Evolutionary conservation across 257 asterid genomes (phyloP), one percentile per base, ranked within the genome.

Genomic region (Paraleonurus japonicus): DNA sequence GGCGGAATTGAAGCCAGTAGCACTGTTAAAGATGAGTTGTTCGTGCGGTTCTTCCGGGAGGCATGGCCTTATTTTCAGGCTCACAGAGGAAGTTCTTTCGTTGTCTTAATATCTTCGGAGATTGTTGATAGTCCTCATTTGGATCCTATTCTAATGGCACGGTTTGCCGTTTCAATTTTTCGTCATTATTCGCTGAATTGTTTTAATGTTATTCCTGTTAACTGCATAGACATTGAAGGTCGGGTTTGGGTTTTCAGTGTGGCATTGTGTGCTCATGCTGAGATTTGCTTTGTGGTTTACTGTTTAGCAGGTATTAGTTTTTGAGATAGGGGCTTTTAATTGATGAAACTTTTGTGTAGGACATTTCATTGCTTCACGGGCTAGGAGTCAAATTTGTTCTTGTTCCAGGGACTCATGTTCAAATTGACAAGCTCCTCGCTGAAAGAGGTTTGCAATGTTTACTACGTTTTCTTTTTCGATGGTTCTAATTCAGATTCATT

Each of bases 301-400:
- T 24, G 7, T 7, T 19, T 60, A 54, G 58, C 39, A n/a, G 59
- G 15, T 50, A 57, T 63, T 54, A 7, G 24, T 62, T 45, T 20
- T 24, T 68, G 70, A 30, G 27, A 50, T 60, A 16, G 48, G 62
- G 30, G 51, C 27, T 39, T 69, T 39, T 70, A 35, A 69, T 55
- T 51, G 76, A 53, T 39, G 60, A 7, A 76, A 55, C 32, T 12
- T 6, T 55, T 60, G 59, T 80, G 62, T 73, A 92, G 98, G 98
- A 92, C 75, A 88, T 92, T 17, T 86, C 98, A 65, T 80, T 92
- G 27, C 95, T 92, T 75, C 98, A 85, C 84, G 95, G 92, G 47
- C 78, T 92, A 61, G 98, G 98, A 68, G 79, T 89, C 84, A 92
- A 89, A 72, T 86, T 92, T 76, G 95, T 92, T 77, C 87, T 89